Conservation (phyloP, 257 asterid species). For the Salvia hispanica region DNA sequence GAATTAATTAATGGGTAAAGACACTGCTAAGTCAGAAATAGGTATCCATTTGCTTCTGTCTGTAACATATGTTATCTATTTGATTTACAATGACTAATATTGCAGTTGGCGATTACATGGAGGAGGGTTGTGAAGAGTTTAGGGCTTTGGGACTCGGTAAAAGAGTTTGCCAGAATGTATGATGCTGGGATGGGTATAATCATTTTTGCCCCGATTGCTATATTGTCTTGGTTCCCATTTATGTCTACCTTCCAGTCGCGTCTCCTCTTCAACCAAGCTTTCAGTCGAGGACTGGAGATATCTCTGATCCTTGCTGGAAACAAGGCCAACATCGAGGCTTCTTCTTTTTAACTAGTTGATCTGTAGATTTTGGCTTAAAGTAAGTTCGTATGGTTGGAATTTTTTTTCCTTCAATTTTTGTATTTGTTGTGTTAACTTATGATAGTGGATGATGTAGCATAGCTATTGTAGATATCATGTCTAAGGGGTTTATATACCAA, state of each 20-base stretch:
- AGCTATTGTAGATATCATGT: too few species aligned
- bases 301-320: slow-evolving; percentile 98
- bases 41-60: not conserved
- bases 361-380: too few species aligned
- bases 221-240: slow-evolving; percentile 94
- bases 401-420: too few species aligned
- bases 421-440: too few species aligned
- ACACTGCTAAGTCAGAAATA: not conserved
- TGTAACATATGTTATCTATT: not conserved
- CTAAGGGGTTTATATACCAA: too few species aligned
- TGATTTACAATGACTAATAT: slow-evolving; percentile 4
- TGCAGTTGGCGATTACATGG: slow-evolving; percentile 90
- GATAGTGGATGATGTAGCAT: too few species aligned
- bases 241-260: slow-evolving; percentile 99
- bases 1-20: not conserved
- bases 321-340: slow-evolving; percentile 85
- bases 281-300: slow-evolving; percentile 98
- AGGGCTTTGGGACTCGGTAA: slow-evolving; percentile 97
- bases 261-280: slow-evolving; percentile 96
- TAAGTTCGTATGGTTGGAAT: too few species aligned
- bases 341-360: slow-evolving; percentile 41
- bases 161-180: slow-evolving; percentile 92
- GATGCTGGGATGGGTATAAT: slow-evolving; percentile 99
- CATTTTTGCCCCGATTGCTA: slow-evolving; percentile 85
- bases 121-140: slow-evolving; percentile 66